These are phyloP conservation scores for Neonothopanus nambi DNA, from an alignment of 1,284 basidiomycete genomes.

Conservation along the genomic window DNA sequence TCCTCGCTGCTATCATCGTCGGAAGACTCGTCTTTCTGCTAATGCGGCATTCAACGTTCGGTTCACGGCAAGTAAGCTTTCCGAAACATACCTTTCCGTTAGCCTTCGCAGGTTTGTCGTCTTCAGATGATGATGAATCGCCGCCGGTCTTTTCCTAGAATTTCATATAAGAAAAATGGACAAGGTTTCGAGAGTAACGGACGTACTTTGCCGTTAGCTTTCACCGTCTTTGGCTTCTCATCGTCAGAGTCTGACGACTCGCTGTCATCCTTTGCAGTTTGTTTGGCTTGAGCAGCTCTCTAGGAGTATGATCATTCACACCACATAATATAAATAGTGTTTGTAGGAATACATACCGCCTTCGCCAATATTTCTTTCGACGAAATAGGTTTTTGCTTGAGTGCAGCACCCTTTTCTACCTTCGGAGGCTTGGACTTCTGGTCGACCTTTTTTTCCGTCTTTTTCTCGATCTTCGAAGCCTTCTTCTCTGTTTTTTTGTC, in stretches of 20 bases:
- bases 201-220: not conserved
- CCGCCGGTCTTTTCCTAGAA: not conserved
- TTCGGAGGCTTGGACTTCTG: constrained; percentile 11
- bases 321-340: no score
- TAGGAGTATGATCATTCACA: not conserved
- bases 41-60: not conserved
- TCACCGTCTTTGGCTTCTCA: not conserved
- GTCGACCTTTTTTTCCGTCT: constrained; percentile 33
- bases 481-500: constrained; percentile 37
- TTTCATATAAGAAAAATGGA: not conserved
- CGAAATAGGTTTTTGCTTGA: constrained; percentile 1
- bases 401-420: not conserved
- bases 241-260: constrained; percentile 5
- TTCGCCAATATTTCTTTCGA: constrained; percentile 9
- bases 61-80: not conserved
- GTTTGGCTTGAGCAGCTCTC: constrained; percentile 7
- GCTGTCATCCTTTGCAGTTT: not conserved
- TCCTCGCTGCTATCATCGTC: constrained; percentile 18
- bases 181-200: not conserved
- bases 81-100: constrained; percentile 11
- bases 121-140: not conserved
- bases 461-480: constrained; percentile 35
- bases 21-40: constrained; percentile 18
- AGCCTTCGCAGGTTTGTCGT: constrained; percentile 7
- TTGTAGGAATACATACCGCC: constrained; percentile 1